Percentiles rank a stretch among this genome's conserved stretches.
Conservation (phyloP, 75 land plant species). For the Pinus tabuliformis region DNA sequence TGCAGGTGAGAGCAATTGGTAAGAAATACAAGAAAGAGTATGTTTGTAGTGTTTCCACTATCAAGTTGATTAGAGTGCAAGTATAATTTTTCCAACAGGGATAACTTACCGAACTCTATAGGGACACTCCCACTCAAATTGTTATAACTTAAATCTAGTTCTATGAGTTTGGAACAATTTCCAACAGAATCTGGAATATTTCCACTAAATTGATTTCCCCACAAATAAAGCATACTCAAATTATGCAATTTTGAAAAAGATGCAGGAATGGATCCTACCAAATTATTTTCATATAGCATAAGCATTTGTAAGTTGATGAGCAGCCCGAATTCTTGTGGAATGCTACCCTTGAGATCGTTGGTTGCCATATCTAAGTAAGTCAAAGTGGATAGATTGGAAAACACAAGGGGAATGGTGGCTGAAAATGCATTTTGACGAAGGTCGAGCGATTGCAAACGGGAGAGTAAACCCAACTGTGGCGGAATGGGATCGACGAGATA, state of each 20-base stretch:
- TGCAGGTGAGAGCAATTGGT: background rate
- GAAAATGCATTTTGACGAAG: slow-evolving; percentile 4
- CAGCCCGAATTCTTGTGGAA: slow-evolving; percentile 20
- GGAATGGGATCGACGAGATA: slow-evolving; percentile 21
- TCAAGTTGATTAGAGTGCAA: background rate
- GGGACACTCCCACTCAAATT: slow-evolving; percentile 26
- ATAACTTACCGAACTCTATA: slow-evolving; percentile 16
- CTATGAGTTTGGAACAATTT: background rate
- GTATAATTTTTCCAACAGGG: background rate
- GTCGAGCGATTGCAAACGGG: background rate
- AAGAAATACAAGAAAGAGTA: background rate
- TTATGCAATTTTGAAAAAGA: too few species aligned
- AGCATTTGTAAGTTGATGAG: slow-evolving; percentile 1
- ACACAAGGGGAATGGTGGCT: slow-evolving; percentile 13
- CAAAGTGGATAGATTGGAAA: slow-evolving; percentile 13
- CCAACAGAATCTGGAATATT: slow-evolving; percentile 15
- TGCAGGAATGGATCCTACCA: too few species aligned
- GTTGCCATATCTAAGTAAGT: slow-evolving; percentile 13
- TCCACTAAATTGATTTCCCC: slow-evolving; percentile 12
- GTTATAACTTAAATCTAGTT: slow-evolving; percentile 11
- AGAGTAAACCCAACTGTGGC: slow-evolving; percentile 10
- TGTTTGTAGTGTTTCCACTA: background rate
- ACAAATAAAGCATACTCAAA: background rate
- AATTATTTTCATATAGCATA: too few species aligned
- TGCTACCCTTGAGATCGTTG: slow-evolving; percentile 30